Conservation (phyloP, 768 basidiomycete genomes). For the Boletus vermiculosoides region DNA sequence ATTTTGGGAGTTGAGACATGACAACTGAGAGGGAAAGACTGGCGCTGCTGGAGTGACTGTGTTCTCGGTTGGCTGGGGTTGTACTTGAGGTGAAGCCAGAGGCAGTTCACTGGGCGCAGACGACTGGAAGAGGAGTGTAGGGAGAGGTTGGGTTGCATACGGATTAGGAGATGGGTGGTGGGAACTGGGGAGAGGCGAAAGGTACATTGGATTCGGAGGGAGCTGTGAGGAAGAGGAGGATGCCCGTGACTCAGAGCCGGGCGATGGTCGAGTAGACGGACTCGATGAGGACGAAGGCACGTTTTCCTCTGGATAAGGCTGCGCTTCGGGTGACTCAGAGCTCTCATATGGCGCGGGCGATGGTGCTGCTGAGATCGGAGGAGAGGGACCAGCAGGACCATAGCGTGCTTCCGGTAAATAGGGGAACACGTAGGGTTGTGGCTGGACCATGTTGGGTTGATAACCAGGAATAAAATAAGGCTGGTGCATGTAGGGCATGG, state of each 20-base stretch:
- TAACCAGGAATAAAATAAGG: conserved; percentile 1
- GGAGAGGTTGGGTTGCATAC: conserved; percentile 9
- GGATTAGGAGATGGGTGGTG: conserved; percentile 13
- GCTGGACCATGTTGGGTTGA: conserved; percentile 11
- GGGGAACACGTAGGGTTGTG: conserved; percentile 23
- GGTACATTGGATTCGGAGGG: not conserved
- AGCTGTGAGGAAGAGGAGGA: conserved; percentile 19
- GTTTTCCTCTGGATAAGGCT: conserved; percentile 8
- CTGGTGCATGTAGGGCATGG: not conserved
- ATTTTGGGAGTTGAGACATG: conserved; percentile 3
- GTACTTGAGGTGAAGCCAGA: not conserved
- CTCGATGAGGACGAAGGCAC: conserved; percentile 16
- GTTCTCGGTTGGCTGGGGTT: conserved; percentile 1
- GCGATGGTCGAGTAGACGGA: conserved; percentile 7
- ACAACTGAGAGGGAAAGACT: conserved; percentile 2
- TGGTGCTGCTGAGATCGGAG: conserved; percentile 50
- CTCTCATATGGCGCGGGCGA: conserved; percentile 38
- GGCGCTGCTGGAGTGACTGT: not conserved
- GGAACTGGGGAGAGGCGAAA: conserved; percentile 9
- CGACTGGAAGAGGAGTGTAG: not conserved
- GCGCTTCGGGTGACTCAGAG: conserved; percentile 15
- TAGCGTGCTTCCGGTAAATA: conserved; percentile 25
- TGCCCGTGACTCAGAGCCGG: conserved; percentile 16
- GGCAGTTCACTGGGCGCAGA: not conserved
- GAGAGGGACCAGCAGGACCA: conserved; percentile 47